phyloP scores from a whole-genome alignment of 768 basidiomycete genomes.

The Chalciporus chontae region DNA sequence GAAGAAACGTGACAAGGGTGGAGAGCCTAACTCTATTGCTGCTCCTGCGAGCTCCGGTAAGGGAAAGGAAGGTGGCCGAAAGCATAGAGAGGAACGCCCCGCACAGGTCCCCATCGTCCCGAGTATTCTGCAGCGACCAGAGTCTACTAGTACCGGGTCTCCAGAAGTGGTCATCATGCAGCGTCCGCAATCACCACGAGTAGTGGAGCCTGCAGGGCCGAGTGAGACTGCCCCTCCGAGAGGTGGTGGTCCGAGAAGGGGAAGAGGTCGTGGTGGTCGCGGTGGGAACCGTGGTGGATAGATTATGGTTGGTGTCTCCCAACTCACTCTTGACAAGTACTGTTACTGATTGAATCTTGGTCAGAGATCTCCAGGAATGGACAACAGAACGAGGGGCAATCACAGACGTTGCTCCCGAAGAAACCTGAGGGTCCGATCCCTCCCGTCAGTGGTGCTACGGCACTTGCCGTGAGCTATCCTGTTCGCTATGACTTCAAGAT shows the following conservation, averaged over 20 bases:
- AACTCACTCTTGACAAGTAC: background rate
- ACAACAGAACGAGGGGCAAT: background rate
- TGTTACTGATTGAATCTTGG: background rate
- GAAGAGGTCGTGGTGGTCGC: conserved; percentile 29
- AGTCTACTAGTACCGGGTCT: conserved; percentile 4
- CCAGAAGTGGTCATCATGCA: conserved; percentile 9
- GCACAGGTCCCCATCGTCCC: conserved; percentile 5
- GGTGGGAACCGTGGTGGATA: conserved; percentile 30
- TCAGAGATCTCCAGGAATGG: background rate
- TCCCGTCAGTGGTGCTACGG: background rate
- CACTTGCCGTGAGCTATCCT: background rate
- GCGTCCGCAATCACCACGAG: conserved; percentile 9
- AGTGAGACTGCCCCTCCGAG: conserved; percentile 5
- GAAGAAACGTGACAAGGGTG: conserved; percentile 35
- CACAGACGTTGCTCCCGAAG: background rate
- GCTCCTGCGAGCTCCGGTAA: background rate
- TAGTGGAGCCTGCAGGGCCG: background rate
- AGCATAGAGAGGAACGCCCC: conserved; percentile 13
- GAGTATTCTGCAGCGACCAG: conserved; percentile 26
- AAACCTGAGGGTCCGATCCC: background rate
- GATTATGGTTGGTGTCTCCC: background rate
- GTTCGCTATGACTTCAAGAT: background rate
- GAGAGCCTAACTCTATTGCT: conserved; percentile 5
- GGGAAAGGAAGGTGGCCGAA: conserved; percentile 12
- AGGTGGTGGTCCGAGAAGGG: conserved; percentile 25